Conservation (phyloP, 805 yeast species). For the Wickerhamiella sergipiensis region DNA sequence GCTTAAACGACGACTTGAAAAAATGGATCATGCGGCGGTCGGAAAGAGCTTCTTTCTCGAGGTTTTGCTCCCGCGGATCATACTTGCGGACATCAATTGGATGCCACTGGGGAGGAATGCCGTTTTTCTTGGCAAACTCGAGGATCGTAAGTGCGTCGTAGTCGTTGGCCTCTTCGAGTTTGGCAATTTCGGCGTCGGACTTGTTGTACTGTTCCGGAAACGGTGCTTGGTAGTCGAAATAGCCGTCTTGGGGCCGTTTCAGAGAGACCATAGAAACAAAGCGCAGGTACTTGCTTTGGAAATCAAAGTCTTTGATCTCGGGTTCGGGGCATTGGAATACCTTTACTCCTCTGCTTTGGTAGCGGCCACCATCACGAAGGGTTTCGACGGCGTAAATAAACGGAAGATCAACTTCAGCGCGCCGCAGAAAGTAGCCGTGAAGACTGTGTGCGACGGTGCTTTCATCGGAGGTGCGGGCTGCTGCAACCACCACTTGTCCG, state of each 20-base stretch:
- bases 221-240: constrained; percentile 10
- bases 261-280: constrained; percentile 12
- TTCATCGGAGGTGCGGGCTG: constrained; percentile 15
- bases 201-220: constrained; percentile 6
- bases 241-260: constrained; percentile 7
- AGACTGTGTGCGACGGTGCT: constrained; percentile 16
- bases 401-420: constrained; percentile 19
- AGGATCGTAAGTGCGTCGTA: constrained; percentile 10
- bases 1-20: constrained; percentile 14
- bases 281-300: constrained; percentile 10
- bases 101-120: constrained; percentile 14
- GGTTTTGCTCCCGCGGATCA: constrained; percentile 14
- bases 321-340: constrained; percentile 18
- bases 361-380: constrained; percentile 19
- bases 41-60: constrained; percentile 3
- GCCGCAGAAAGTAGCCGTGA: constrained; percentile 20
- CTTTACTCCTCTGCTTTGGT: constrained; percentile 16
- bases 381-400: constrained; percentile 19
- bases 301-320: constrained; percentile 12
- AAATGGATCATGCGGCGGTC: constrained; percentile 20
- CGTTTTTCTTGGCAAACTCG: background rate
- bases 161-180: constrained; percentile 19
- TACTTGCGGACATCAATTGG: constrained; percentile 21
- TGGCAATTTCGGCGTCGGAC: constrained; percentile 8
- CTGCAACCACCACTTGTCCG: constrained; percentile 19